Conservation (phyloP, 352 stramenopile species). For the Pelagophyceae sp. region DNA sequence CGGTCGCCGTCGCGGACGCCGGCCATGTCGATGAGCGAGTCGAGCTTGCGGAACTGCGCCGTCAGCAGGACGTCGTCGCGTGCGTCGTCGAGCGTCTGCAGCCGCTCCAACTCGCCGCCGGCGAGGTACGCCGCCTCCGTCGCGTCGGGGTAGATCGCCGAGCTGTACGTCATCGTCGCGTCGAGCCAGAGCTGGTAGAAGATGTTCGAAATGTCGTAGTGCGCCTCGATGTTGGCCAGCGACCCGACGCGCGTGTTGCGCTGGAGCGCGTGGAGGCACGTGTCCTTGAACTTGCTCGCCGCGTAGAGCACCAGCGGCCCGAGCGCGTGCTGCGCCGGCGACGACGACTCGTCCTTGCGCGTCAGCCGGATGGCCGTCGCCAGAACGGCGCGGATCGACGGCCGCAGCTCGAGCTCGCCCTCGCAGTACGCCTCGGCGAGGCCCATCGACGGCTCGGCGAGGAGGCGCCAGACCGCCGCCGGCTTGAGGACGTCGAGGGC, state of each 20-base stretch:
- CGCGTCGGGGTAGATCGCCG: slow-evolving; percentile 56
- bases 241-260: slow-evolving; percentile 25
- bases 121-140: neutral
- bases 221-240: slow-evolving; percentile 58
- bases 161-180: slow-evolving; percentile 65
- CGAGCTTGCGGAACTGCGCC: slow-evolving; percentile 62
- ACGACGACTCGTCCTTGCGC: neutral
- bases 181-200: slow-evolving; percentile 64
- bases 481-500: neutral
- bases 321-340: neutral
- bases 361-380: neutral
- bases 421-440: slow-evolving; percentile 1
- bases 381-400: neutral
- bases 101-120: slow-evolving; percentile 1
- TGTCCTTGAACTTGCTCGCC: neutral
- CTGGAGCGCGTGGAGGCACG: neutral
- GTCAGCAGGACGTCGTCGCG: slow-evolving; percentile 48
- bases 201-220: slow-evolving; percentile 65
- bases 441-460: slow-evolving; percentile 5
- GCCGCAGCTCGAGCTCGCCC: neutral
- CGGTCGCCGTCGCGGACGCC: slow-evolving; percentile 45
- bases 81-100: neutral
- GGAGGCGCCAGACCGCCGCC: neutral
- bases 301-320: neutral
- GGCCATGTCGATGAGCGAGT: slow-evolving; percentile 54